These are phyloP conservation scores for Spirogloea muscicola DNA, from an alignment of 139 green algal genomes.

Conservation along the genomic window DNA sequence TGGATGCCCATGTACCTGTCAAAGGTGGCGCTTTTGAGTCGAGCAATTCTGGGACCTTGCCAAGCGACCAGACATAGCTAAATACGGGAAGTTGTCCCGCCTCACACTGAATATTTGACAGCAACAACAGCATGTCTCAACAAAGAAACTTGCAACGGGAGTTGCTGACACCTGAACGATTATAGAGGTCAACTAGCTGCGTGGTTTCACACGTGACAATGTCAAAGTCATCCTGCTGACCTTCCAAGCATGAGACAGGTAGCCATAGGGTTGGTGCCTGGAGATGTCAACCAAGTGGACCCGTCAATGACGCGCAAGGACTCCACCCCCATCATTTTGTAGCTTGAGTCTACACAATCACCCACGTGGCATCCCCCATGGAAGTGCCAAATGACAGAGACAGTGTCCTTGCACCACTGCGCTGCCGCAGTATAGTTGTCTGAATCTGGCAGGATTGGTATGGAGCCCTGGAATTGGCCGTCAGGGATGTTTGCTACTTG, in stretches of 20 bases:
- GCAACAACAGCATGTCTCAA: no score
- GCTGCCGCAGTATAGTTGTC: slow-evolving; percentile 15
- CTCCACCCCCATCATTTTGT: not conserved
- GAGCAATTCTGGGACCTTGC: no score
- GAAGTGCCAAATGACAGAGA: slow-evolving; percentile 29
- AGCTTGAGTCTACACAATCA: slow-evolving; percentile 19
- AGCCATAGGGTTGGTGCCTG: slow-evolving; percentile 27
- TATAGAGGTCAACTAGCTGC: no score
- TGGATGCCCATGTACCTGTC: no score
- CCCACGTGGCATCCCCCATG: slow-evolving; percentile 29
- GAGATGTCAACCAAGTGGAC: slow-evolving; percentile 16
- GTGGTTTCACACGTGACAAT: no score
- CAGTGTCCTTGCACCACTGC: slow-evolving; percentile 31
- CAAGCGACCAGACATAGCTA: no score
- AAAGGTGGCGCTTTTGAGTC: no score
- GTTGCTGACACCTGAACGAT: no score
- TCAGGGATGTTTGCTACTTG: no score
- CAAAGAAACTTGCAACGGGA: no score
- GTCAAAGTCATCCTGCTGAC: slow-evolving; percentile 12
- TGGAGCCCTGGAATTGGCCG: not conserved
- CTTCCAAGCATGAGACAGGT: slow-evolving; percentile 26
- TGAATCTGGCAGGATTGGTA: slow-evolving; percentile 11
- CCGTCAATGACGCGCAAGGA: slow-evolving; percentile 25
- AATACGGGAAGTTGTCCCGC: no score
- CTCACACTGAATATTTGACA: no score